Base-by-base conservation (phyloP, 352 stramenopile genomes). In the Globisporangium uncinulatum region DNA sequence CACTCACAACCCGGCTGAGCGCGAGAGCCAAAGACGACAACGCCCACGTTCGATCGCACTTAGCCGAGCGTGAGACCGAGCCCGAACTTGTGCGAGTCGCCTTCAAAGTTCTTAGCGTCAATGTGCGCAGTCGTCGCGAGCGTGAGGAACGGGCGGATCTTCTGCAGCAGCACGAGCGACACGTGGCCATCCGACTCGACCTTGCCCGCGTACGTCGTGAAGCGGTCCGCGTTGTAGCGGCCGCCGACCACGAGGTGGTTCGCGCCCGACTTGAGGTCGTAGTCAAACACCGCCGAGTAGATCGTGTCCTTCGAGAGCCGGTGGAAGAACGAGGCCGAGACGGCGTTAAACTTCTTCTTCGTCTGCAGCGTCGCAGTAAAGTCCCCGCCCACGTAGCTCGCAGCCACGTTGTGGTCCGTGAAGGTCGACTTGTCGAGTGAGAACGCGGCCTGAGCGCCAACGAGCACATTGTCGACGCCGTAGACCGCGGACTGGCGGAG, bases 21-120 rank as follows among this genome's bases (percentile, higher is more conserved):
- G 24, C 24, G 24, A 29, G 24, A 4, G 24, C 24, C 24, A n/a
- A n/a, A n/a, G n/a, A n/a, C n/a, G n/a, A 54, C 15, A 17, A 17
- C 6, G 7, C 19, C 14, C 32, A 31, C 10, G 32, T 19, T 20
- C 39, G 39, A 9, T 10, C 19, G 39, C 42, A 51, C 57, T 89
- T 94, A 95, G 58, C 86, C 86, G 42, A 95, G 70, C 39, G 83
- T 92, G 68, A 95, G 82, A 37, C 82, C 82, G 50, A 95, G 89
- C 61, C 86, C 86, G 67, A 95, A 95, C 81, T 95, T 95, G 81
- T 95, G 86, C 58, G 83, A 80, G 56, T 95, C 86, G 55, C 86
- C 83, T 63, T 95, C 83, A 57, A 95, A 94, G 79, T 95, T 94
- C 86, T 95, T 95, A 57, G 84, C 86, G 66, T 95, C 86, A 43